These are phyloP conservation scores for Biscogniauxia mediterranea DNA, from an alignment of 2,329 filamentous ascomycete genomes.

Conservation along the genomic window DNA sequence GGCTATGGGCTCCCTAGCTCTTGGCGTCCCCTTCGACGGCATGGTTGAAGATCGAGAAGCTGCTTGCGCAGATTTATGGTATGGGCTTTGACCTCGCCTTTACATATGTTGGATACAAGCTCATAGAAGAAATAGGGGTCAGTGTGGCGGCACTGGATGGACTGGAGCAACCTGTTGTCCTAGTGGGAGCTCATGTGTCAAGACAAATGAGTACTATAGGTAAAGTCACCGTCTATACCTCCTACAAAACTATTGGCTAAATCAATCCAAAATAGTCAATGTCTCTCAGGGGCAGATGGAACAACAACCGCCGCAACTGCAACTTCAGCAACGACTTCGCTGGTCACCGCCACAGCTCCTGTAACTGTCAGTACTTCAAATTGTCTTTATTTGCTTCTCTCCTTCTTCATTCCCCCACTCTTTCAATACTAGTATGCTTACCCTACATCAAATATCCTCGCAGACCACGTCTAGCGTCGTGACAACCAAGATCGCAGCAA, in stretches of 20 bases:
- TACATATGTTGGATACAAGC: neutral
- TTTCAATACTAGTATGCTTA: no score
- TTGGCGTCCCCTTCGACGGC: conserved; percentile 40
- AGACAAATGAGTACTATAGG: conserved; percentile 26
- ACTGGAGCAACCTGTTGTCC: conserved; percentile 44
- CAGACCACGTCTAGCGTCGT: neutral
- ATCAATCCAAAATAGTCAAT: conserved; percentile 14
- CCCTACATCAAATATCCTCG: no score
- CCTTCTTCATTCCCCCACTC: no score
- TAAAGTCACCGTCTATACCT: neutral
- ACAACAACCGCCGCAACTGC: conserved; percentile 5
- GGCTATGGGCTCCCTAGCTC: conserved; percentile 35
- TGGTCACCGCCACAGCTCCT: neutral
- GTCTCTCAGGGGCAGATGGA: conserved; percentile 14
- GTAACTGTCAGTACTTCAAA: no score
- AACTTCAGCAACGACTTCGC: conserved; percentile 2
- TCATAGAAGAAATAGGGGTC: conserved; percentile 26
- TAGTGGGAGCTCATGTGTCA: conserved; percentile 37
- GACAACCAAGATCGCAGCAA: conserved; percentile 21
- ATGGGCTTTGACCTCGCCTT: conserved; percentile 10
- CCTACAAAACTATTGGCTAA: neutral
- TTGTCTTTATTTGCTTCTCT: no score
- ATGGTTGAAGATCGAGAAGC: conserved; percentile 39
- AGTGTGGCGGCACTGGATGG: conserved; percentile 47
- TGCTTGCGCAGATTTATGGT: conserved; percentile 32